A percentile compares a stretch with the other conserved stretches of the same genome.
Conservation (phyloP, 345 rosid genomes). For the Balakata baccata region DNA sequence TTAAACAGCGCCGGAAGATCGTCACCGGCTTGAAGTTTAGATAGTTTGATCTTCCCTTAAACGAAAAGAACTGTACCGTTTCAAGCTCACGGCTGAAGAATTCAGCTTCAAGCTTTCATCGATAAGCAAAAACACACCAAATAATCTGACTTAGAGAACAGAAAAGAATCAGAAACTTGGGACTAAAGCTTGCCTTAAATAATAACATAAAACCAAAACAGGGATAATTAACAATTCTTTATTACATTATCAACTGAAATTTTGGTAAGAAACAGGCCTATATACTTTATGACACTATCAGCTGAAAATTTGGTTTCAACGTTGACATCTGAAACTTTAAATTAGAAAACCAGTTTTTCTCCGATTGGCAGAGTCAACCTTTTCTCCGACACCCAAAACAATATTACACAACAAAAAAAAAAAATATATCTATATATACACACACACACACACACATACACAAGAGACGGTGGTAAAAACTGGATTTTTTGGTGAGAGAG, state of each 20-base stretch:
- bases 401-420: not conserved
- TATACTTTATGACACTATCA: not conserved
- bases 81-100: constrained; percentile 16
- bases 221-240: not conserved
- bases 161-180: constrained; percentile 6
- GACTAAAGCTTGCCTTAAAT: constrained; percentile 8
- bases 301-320: too few species aligned
- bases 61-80: constrained; percentile 31
- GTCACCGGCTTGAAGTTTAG: constrained; percentile 18
- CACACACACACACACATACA: not conserved
- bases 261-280: too few species aligned
- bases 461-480: constrained; percentile 14
- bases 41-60: constrained; percentile 35
- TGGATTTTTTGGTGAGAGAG: not conserved
- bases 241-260: not conserved
- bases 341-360: not conserved
- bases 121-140: not conserved
- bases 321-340: not conserved
- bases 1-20: constrained; percentile 27
- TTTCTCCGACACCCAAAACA: not conserved
- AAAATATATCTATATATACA: not conserved
- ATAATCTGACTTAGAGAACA: not conserved
- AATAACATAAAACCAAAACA: constrained; percentile 6
- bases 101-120: constrained; percentile 16
- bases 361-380: constrained; percentile 3